These are phyloP conservation scores for Suillus variegatus DNA, from an alignment of 768 basidiomycete species.

Conservation along the genomic window DNA sequence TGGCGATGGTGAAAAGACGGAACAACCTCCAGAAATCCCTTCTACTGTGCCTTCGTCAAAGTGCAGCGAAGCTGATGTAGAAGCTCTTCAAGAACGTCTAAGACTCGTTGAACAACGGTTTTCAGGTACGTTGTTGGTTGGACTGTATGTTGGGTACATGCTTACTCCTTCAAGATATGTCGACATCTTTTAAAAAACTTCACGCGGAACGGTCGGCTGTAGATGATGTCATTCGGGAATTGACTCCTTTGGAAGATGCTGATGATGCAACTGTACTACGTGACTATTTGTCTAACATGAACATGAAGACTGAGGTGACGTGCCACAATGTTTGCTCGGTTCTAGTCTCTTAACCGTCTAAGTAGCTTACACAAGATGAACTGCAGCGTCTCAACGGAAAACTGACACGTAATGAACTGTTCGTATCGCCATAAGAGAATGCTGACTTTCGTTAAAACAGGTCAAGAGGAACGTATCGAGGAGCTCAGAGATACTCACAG, in stretches of 20 bases:
- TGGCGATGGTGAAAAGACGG: neutral
- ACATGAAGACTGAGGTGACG: constrained; percentile 72
- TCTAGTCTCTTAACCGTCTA: neutral
- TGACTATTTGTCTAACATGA: constrained; percentile 69
- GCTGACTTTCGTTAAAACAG: constrained; percentile 39
- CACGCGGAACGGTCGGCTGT: constrained; percentile 72
- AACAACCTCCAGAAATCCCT: constrained; percentile 4
- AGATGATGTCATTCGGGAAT: constrained; percentile 66
- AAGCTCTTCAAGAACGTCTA: constrained; percentile 63
- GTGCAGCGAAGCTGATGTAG: constrained; percentile 39
- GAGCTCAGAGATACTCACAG: constrained; percentile 85
- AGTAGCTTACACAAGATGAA: constrained; percentile 73
- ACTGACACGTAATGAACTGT: constrained; percentile 60
- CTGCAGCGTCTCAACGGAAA: constrained; percentile 72
- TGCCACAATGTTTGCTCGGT: neutral
- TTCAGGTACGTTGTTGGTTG: constrained; percentile 46
- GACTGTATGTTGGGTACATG: constrained; percentile 9
- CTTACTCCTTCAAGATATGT: constrained; percentile 57
- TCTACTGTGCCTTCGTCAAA: neutral
- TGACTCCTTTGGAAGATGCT: constrained; percentile 70
- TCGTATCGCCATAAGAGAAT: neutral
- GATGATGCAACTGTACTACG: constrained; percentile 67
- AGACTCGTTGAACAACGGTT: constrained; percentile 79
- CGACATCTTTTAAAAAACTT: constrained; percentile 73
- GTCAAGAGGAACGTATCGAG: constrained; percentile 81